Conservation (phyloP, 805 yeast genomes). For the Candida takata region DNA sequence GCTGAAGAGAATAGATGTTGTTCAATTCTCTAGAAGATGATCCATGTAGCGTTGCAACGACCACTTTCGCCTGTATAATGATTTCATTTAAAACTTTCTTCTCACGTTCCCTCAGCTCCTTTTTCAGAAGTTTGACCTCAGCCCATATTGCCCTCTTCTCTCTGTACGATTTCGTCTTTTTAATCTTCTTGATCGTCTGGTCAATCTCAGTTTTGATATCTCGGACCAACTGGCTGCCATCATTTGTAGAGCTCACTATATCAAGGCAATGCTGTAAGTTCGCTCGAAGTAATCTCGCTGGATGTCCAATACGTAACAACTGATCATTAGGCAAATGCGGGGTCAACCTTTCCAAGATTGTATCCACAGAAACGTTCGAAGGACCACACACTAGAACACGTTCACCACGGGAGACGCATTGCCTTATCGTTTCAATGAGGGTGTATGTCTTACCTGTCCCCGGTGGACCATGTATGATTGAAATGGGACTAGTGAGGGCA, state of each 20-base stretch:
- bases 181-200: constrained; percentile 44
- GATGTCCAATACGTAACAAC: constrained; percentile 87
- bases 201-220: constrained; percentile 72
- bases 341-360: constrained; percentile 68
- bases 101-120: constrained; percentile 65
- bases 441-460: constrained; percentile 84
- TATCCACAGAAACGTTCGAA: constrained; percentile 88
- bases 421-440: constrained; percentile 71
- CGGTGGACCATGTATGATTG: constrained; percentile 70
- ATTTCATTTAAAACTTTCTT: constrained; percentile 52
- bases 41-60: constrained; percentile 83
- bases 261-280: constrained; percentile 73
- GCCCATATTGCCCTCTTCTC: constrained; percentile 64
- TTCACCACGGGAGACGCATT: constrained; percentile 51
- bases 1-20: constrained; percentile 35
- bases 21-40: constrained; percentile 67
- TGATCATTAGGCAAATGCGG: constrained; percentile 22
- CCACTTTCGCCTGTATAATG: constrained; percentile 55
- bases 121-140: constrained; percentile 60
- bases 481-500: constrained; percentile 51
- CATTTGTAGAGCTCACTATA: constrained; percentile 51
- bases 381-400: constrained; percentile 88
- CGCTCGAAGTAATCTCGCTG: constrained; percentile 67
- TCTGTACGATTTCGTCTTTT: constrained; percentile 52
- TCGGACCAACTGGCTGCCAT: constrained; percentile 51